phyloP scores from a whole-genome alignment of 177 flowering plant species.

The Tripterygium wilfordii region DNA sequence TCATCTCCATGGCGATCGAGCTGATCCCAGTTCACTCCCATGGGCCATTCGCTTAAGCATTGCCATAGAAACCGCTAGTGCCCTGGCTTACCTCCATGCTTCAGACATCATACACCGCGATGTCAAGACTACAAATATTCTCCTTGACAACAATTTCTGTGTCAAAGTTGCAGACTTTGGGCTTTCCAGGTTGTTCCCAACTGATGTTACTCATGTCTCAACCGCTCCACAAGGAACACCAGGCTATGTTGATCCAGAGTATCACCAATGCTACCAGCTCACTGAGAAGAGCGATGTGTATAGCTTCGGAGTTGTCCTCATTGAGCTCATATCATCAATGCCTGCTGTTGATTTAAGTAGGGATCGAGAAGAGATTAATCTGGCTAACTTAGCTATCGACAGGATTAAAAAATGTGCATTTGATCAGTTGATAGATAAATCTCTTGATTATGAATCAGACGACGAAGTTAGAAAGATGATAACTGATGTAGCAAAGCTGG shows the following conservation, averaged over 20 bases:
- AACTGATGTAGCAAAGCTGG: conserved; percentile 61
- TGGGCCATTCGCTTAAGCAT: conserved; percentile 70
- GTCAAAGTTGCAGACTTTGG: conserved; percentile 95
- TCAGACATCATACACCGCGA: conserved; percentile 78
- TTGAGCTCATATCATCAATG: conserved; percentile 72
- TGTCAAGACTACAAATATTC: conserved; percentile 79
- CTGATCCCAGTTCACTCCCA: conserved; percentile 24
- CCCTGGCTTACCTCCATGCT: conserved; percentile 71
- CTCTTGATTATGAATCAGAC: conserved; percentile 46
- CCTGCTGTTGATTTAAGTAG: conserved; percentile 69
- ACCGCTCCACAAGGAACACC: conserved; percentile 93
- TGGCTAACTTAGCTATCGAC: conserved; percentile 57
- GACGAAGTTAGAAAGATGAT: conserved; percentile 31
- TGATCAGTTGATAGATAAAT: conserved; percentile 55
- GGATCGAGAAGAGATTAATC: conserved; percentile 55
- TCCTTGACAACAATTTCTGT: conserved; percentile 52
- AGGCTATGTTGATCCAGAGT: conserved; percentile 83
- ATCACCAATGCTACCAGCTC: conserved; percentile 67
- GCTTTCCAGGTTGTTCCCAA: conserved; percentile 65
- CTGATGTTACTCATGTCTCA: conserved; percentile 61
- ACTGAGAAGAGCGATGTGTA: conserved; percentile 78
- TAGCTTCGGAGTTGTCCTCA: conserved; percentile 80
- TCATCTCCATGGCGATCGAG: conserved; percentile 57
- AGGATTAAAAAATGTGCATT: conserved; percentile 45
- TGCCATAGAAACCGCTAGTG: conserved; percentile 71